Conservation (phyloP, 371 early-diverging fungal species). For the Syncephalastrum racemosum region DNA sequence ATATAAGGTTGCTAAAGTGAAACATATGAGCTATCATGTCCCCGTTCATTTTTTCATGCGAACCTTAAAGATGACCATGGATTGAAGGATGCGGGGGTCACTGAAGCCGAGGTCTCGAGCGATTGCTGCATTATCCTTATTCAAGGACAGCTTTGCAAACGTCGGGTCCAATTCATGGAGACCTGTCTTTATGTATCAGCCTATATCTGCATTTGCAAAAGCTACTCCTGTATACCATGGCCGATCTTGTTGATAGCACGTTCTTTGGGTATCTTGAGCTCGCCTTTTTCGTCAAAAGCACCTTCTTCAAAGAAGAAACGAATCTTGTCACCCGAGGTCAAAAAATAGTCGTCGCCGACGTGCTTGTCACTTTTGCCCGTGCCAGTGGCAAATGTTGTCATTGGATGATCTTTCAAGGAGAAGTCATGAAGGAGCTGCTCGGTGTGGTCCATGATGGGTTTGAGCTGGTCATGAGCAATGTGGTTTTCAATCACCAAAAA, state of each 20-base stretch:
- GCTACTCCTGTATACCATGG: conserved; percentile 61
- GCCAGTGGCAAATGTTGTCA: conserved; percentile 81
- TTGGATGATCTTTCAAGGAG: conserved; percentile 74
- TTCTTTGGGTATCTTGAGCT: conserved; percentile 58
- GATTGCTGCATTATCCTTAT: conserved; percentile 52
- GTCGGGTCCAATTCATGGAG: conserved; percentile 78
- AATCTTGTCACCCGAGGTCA: conserved; percentile 81
- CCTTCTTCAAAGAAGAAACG: conserved; percentile 89
- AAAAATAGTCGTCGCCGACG: conserved; percentile 87
- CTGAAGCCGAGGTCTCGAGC: conserved; percentile 65
- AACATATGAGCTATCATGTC: not conserved
- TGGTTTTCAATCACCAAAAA: conserved; percentile 74
- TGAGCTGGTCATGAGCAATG: conserved; percentile 53
- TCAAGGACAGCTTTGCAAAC: conserved; percentile 66
- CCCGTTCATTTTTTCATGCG: conserved; percentile 1
- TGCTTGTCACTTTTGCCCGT: conserved; percentile 58
- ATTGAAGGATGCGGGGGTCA: conserved; percentile 81
- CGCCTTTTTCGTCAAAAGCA: conserved; percentile 69
- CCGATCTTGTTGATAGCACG: conserved; percentile 92
- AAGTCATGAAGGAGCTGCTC: conserved; percentile 62
- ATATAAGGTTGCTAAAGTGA: conserved; percentile 65
- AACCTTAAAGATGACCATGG: conserved; percentile 91
- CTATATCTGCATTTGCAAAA: not conserved
- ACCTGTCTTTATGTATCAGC: conserved; percentile 29
- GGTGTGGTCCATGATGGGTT: conserved; percentile 54